Percentiles rank a stretch among this genome's conserved stretches.
Evolutionary conservation across 2,329 filamentous ascomycete genomes (phyloP).

Genomic region (Pestalotiopsis sp.): DNA sequence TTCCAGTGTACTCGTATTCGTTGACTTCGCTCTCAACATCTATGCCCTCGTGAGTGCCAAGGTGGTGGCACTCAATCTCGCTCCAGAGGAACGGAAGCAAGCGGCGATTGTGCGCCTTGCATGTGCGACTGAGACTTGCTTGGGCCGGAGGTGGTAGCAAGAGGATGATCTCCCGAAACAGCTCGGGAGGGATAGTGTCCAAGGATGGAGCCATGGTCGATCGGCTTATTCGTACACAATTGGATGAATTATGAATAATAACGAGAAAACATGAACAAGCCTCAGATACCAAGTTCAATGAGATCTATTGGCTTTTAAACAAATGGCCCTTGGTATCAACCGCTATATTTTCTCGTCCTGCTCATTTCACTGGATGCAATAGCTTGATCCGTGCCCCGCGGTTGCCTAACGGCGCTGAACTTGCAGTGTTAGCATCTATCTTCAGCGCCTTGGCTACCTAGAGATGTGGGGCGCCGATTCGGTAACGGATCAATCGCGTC

Average conservation of each 20-base stretch:
- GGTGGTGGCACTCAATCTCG: conserved; percentile 10
- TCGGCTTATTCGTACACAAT: too few relatives aligned
- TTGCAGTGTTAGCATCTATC: neutral
- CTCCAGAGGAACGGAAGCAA: conserved; percentile 11
- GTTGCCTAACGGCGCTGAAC: neutral
- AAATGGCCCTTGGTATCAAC: neutral
- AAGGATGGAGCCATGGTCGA: neutral
- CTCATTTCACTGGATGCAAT: neutral
- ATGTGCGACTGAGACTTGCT: conserved; percentile 9
- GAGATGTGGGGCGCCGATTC: too few relatives aligned
- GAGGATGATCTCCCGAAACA: neutral
- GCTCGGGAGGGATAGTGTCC: neutral
- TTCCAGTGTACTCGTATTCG: too few relatives aligned
- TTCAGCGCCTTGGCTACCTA: too few relatives aligned
- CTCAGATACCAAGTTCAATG: neutral
- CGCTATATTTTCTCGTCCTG: neutral
- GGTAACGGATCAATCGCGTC: too few relatives aligned
- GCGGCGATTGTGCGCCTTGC: conserved; percentile 1
- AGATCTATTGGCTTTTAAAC: neutral
- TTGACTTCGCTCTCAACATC: neutral
- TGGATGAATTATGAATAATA: too few relatives aligned
- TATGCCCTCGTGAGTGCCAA: conserved; percentile 10
- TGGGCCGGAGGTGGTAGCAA: conserved; percentile 7
- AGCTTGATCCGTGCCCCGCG: neutral
- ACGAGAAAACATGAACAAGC: too few relatives aligned